Percentiles rank a stretch among this genome's conserved stretches.
Conservation (phyloP, 169 alveolate genomes). For the Amoebophrya sp. region DNA sequence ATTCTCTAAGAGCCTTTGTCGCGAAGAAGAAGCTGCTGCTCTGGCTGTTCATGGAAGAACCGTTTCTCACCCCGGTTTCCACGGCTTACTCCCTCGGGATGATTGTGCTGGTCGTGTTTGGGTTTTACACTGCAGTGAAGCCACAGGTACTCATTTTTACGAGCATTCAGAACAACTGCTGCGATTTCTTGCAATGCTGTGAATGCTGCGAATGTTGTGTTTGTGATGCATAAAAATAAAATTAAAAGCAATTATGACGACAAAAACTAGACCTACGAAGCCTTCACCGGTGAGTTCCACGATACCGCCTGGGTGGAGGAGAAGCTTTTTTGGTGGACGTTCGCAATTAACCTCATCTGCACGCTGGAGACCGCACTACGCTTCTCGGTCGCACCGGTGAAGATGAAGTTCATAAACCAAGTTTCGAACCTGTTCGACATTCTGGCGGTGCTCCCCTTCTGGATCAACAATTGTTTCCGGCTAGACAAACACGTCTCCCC, state of each 20-base stretch:
- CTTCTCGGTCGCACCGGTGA: not conserved
- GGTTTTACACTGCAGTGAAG: not conserved
- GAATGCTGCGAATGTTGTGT: not conserved
- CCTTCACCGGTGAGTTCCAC: not conserved
- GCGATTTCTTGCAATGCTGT: no score
- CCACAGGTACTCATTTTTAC: no score
- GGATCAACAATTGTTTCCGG: not conserved
- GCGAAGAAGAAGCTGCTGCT: constrained; percentile 12
- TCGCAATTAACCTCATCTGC: not conserved
- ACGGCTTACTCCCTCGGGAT: not conserved
- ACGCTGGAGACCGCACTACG: not conserved
- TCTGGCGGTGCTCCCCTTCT: not conserved
- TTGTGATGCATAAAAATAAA: not conserved
- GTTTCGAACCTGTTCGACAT: not conserved
- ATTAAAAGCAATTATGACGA: not conserved
- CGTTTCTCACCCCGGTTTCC: not conserved
- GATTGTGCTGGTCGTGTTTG: not conserved
- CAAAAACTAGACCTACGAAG: not conserved
- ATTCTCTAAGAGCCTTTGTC: not conserved
- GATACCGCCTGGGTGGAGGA: not conserved
- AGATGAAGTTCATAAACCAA: not conserved
- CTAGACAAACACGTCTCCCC: not conserved
- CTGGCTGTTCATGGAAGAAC: not conserved
- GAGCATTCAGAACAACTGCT: no score
- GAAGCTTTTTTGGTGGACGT: not conserved